Evolutionary conservation across 352 stramenopile species (phyloP), one percentile per base, ranked within the genome.

Genomic region (Plasmopara muralis): DNA sequence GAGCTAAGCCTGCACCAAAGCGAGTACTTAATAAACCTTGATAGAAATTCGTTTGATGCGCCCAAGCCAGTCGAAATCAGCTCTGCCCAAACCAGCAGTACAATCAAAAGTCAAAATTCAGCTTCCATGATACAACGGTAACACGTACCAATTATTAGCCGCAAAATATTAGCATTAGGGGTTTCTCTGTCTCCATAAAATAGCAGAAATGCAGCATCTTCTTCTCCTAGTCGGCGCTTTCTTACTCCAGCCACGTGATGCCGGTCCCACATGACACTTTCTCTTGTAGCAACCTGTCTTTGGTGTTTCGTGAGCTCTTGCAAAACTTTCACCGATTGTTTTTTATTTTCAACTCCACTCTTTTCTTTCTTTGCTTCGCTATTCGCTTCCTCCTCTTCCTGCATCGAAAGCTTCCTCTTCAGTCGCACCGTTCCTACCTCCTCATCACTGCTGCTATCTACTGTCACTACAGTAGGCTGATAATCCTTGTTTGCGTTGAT

Each of bases 201-300:
- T 9, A 89, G 64, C 43, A 87, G 37, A 49, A 86, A 82, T 13
- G 72, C 79, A 4, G 79, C 79, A 47, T 86, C 65, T 50, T 86
- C 77, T 48, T 87, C 76, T 31, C 74, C 71, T 10, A 89, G 52
- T 10, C 64, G 67, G 16, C 68, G 56, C 20, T 60, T 68, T 10
- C 60, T 51, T 13, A 72, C 59, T n/a, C 49, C 47, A 9, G 31
- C 0, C 10, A 56, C 45, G 4, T 53, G 16, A 10, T 66, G 43
- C 20, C 55, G 39, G 5, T 63, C 41, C 55, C 35, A 57, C 6
- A 57, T 15, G 2, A 66, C 44, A 9, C 44, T 39, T 14, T 57
- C 29, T 12, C 38, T 35, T 0, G 51, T 56, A 1, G 43, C 43
- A 15, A 70, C 45, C 9, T 60, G 43, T 10, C 20, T 30, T 1